phyloP scores from a whole-genome alignment of 305 asterid genomes.

The Striga hermonthica region DNA sequence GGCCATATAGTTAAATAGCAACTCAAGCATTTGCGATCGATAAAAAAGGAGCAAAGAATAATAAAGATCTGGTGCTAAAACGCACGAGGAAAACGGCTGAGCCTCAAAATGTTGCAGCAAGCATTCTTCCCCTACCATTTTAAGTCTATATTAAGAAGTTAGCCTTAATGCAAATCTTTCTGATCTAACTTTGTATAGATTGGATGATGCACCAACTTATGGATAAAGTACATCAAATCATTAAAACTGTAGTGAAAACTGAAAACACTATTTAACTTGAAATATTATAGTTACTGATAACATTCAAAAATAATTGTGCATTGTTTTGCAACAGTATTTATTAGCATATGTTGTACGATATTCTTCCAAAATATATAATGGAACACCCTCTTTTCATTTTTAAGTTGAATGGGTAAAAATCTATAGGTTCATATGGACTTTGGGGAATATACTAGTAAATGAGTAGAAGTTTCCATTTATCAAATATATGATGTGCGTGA shows the following conservation, averaged over 20 bases:
- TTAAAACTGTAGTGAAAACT: neutral
- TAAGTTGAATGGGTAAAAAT: neutral
- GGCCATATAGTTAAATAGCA: neutral
- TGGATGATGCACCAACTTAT: neutral
- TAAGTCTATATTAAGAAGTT: neutral
- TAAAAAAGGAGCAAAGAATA: neutral
- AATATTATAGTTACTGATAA: neutral
- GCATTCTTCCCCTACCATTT: neutral
- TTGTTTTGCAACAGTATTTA: neutral
- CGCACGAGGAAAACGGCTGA: too few species aligned
- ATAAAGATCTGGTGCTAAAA: neutral
- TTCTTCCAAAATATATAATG: neutral
- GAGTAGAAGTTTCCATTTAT: neutral
- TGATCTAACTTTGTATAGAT: neutral
- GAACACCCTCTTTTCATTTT: neutral
- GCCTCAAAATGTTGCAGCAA: neutral
- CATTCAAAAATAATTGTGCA: neutral
- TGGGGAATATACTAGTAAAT: neutral
- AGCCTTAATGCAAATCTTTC: neutral
- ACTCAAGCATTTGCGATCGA: neutral
- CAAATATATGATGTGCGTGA: neutral
- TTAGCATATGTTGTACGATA: neutral
- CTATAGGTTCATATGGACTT: neutral
- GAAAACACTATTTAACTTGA: neutral
- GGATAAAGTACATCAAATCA: neutral